These are phyloP conservation scores for Fusarium udum DNA, from an alignment of 2,329 filamentous ascomycete genomes.

Conservation along the genomic window DNA sequence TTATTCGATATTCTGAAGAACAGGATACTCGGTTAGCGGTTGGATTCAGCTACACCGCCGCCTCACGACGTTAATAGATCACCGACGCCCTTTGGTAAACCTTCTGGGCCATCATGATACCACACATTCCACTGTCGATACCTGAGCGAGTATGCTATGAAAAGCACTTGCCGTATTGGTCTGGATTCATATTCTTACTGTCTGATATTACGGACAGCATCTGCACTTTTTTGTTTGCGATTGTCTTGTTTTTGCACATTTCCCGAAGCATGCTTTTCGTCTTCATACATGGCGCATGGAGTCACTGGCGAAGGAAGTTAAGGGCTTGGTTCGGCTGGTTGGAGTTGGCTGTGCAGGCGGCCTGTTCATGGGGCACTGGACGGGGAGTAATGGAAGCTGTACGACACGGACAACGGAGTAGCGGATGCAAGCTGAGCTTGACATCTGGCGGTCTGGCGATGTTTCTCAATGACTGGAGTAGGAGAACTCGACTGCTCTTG, in stretches of 20 bases:
- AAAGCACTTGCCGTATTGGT: conserved; percentile 25
- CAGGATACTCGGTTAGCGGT: conserved; percentile 45
- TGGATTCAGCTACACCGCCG: conserved; percentile 45
- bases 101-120: conserved; percentile 39
- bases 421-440: conserved; percentile 43
- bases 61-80: conserved; percentile 50
- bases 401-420: conserved; percentile 24
- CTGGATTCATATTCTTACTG: conserved; percentile 45
- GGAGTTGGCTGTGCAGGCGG: conserved; percentile 49
- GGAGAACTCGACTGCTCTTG: conserved; percentile 25
- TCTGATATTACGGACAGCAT: conserved; percentile 40
- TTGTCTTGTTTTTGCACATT: conserved; percentile 48
- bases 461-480: conserved; percentile 32
- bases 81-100: conserved; percentile 37
- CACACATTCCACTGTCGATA: conserved; percentile 31
- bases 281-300: conserved; percentile 55
- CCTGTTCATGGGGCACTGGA: conserved; percentile 37
- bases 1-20: conserved; percentile 32
- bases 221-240: conserved; percentile 38
- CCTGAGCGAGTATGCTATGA: conserved; percentile 21
- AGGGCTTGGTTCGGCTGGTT: conserved; percentile 50
- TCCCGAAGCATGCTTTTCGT: conserved; percentile 50
- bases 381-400: conserved; percentile 41
- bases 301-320: conserved; percentile 50
- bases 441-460: conserved; percentile 24